Percentiles rank a stretch among this genome's conserved stretches.
phyloP scores from a whole-genome alignment of 345 rosid species.

The Eucalyptus pauciflora region DNA sequence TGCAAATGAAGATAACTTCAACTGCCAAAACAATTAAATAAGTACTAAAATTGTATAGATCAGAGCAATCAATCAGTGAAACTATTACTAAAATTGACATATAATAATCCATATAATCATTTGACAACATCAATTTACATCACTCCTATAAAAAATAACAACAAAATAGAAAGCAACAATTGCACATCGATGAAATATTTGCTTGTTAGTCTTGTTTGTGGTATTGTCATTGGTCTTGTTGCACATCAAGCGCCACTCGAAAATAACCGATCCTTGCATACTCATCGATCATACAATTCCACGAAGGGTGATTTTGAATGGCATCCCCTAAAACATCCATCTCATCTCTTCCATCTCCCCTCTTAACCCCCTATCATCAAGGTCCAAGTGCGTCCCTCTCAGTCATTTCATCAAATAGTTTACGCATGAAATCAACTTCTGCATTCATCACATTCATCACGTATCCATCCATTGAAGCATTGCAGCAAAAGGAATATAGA shows the following conservation, averaged over 20 bases:
- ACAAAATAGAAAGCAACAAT: too few species aligned
- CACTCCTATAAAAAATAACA: too few species aligned
- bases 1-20: too few species aligned
- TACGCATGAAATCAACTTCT: conserved; percentile 9
- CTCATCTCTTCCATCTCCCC: background rate
- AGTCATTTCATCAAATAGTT: conserved; percentile 19
- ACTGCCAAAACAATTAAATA: too few species aligned
- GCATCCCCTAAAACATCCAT: conserved; percentile 8
- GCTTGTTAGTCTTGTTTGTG: too few species aligned
- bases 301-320: conserved; percentile 16
- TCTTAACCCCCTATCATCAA: background rate
- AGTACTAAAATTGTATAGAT: too few species aligned
- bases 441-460: conserved; percentile 8
- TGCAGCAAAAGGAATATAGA: conserved; percentile 9
- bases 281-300: conserved; percentile 57
- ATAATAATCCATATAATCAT: too few species aligned
- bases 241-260: conserved; percentile 1
- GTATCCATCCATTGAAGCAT: conserved; percentile 10
- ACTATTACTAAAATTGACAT: too few species aligned
- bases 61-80: too few species aligned
- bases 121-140: too few species aligned
- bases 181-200: too few species aligned
- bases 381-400: conserved; percentile 12
- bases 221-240: too few species aligned
- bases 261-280: conserved; percentile 27